These are phyloP conservation scores for Staphylotrichum longicolle DNA, from an alignment of 495 filamentous ascomycete species.

Conservation along the genomic window DNA sequence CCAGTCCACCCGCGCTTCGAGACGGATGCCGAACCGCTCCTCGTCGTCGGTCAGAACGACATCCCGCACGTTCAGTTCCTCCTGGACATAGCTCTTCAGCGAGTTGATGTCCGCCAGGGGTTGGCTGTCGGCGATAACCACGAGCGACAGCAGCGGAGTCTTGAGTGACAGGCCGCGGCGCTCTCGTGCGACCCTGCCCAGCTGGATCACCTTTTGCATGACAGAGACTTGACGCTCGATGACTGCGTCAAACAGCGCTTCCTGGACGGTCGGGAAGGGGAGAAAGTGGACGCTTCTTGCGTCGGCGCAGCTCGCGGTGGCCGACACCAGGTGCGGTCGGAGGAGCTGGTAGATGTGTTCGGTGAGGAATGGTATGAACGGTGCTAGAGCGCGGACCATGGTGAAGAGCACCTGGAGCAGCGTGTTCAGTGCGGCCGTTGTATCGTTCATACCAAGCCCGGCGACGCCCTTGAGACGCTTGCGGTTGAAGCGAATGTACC, in stretches of 20 bases:
- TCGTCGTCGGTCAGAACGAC: slow-evolving; percentile 56
- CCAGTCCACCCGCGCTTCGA: slow-evolving; percentile 81
- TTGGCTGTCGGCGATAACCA: slow-evolving; percentile 77
- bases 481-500: slow-evolving; percentile 13
- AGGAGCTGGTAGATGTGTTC: slow-evolving; percentile 84
- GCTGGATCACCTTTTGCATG: slow-evolving; percentile 88
- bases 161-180: slow-evolving; percentile 78
- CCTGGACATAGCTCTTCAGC: slow-evolving; percentile 37
- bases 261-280: slow-evolving; percentile 73
- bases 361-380: slow-evolving; percentile 88
- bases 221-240: slow-evolving; percentile 76
- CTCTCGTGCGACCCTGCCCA: slow-evolving; percentile 75
- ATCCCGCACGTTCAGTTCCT: slow-evolving; percentile 13
- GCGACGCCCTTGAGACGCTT: slow-evolving; percentile 7
- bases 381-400: slow-evolving; percentile 75
- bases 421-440: slow-evolving; percentile 79
- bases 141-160: slow-evolving; percentile 75
- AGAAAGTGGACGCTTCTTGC: slow-evolving; percentile 84
- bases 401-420: slow-evolving; percentile 90
- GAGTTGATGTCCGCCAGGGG: slow-evolving; percentile 79
- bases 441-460: slow-evolving; percentile 59
- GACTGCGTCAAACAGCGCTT: slow-evolving; percentile 78
- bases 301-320: slow-evolving; percentile 66
- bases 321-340: slow-evolving; percentile 53
- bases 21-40: slow-evolving; percentile 78